Conservation (phyloP, 495 filamentous ascomycete genomes). For the Xylaria venustula region DNA sequence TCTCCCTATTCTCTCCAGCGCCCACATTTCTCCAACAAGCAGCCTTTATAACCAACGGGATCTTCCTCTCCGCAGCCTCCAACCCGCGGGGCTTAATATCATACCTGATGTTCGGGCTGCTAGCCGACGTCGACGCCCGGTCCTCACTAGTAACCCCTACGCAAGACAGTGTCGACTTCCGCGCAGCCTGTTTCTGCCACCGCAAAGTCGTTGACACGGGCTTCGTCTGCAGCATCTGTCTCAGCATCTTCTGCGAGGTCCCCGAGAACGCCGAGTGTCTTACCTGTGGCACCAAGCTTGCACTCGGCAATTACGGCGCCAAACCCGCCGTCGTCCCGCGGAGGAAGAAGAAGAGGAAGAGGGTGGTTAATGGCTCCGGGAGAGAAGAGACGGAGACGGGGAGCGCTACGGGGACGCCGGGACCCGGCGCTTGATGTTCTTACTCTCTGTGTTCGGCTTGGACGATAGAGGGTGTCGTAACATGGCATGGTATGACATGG, state of each 20-base stretch:
- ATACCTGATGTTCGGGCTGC: constrained; percentile 94
- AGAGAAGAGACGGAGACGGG: constrained; percentile 46
- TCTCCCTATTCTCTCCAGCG: constrained; percentile 77
- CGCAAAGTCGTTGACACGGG: constrained; percentile 85
- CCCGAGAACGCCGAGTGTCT: constrained; percentile 65
- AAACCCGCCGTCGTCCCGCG: constrained; percentile 72
- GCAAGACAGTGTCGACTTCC: constrained; percentile 88
- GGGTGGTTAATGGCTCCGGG: constrained; percentile 31
- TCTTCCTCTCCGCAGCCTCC: constrained; percentile 73
- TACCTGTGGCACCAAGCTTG: constrained; percentile 85
- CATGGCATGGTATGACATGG: too few species aligned
- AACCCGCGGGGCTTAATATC: constrained; percentile 68
- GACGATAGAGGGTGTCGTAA: too few species aligned
- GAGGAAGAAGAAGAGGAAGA: constrained; percentile 68
- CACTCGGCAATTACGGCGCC: constrained; percentile 69
- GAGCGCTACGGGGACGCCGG: constrained; percentile 41
- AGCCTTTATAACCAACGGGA: constrained; percentile 81
- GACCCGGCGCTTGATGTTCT: too few species aligned
- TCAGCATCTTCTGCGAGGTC: constrained; percentile 66
- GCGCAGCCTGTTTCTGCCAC: constrained; percentile 97
- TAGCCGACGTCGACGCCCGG: constrained; percentile 70
- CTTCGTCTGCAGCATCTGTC: constrained; percentile 92
- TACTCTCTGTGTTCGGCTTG: too few species aligned
- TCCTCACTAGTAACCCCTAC: constrained; percentile 69
- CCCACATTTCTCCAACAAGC: constrained; percentile 93